A percentile compares a stretch with the other conserved stretches of the same genome.
phyloP scores from a whole-genome alignment of 805 yeast genomes.

The Metschnikowia borealis region DNA sequence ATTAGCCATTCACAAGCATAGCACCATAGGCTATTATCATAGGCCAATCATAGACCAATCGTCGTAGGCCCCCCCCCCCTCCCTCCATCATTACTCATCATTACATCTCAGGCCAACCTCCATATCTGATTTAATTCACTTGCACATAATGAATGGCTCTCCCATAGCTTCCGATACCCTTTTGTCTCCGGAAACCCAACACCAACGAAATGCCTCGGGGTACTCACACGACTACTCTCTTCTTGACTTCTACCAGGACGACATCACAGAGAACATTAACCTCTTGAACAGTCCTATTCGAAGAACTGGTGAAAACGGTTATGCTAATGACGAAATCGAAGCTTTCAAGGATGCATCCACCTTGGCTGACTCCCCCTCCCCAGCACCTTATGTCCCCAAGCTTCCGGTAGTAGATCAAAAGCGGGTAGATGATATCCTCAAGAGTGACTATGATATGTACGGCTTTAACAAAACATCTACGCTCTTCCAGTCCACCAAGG shows the following conservation, averaged over 20 bases:
- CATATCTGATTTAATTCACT: not conserved
- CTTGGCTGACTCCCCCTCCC: not conserved
- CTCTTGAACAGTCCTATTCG: not conserved
- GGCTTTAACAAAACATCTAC: constrained; percentile 75
- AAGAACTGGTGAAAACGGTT: not conserved
- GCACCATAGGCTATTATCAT: not conserved
- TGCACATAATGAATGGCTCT: not conserved
- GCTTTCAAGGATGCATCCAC: not conserved
- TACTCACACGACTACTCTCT: constrained; percentile 36
- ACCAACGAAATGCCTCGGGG: constrained; percentile 29
- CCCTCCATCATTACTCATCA: too few relatives aligned
- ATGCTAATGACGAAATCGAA: not conserved
- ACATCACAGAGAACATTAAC: constrained; percentile 38
- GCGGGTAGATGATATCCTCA: constrained; percentile 2
- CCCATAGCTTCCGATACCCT: not conserved
- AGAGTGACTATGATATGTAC: constrained; percentile 55
- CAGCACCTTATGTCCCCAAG: not conserved
- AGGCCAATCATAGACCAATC: too few relatives aligned
- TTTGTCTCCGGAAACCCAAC: constrained; percentile 8
- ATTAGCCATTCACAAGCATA: not conserved
- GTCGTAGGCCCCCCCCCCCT: too few relatives aligned
- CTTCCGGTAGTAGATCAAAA: constrained; percentile 5
- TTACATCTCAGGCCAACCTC: not conserved
- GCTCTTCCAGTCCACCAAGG: constrained; percentile 42
- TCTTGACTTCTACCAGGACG: constrained; percentile 33